Percentiles rank a stretch among this genome's conserved stretches.
These are phyloP conservation scores for Ceriops zippeliana DNA, from an alignment of 345 rosid genomes.

Conservation along the genomic window DNA sequence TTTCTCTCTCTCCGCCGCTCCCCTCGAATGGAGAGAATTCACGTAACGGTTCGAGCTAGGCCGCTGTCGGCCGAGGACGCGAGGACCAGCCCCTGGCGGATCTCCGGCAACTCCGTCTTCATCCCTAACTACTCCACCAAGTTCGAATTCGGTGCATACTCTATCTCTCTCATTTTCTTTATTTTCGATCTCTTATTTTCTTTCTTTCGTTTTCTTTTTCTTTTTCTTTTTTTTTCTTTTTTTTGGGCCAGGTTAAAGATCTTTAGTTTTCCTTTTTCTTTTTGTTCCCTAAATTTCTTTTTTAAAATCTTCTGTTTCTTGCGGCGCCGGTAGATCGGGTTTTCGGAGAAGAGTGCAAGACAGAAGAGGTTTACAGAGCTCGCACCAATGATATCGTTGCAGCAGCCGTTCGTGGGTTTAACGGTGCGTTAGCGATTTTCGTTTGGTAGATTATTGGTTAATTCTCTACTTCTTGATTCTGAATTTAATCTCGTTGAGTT, in stretches of 20 bases:
- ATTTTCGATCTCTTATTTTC: background rate
- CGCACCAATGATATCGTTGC: constrained; percentile 72
- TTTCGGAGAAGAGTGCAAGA: constrained; percentile 64
- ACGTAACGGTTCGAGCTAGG: constrained; percentile 75
- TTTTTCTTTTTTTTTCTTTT: no score
- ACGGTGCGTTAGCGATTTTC: constrained; percentile 43
- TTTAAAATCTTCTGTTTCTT: background rate
- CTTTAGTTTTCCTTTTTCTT: background rate
- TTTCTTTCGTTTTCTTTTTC: background rate
- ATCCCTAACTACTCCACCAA: constrained; percentile 48
- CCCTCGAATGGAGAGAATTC: constrained; percentile 69
- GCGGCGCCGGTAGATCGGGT: constrained; percentile 42
- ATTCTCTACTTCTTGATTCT: background rate
- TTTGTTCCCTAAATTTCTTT: background rate
- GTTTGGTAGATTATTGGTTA: background rate
- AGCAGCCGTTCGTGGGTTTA: constrained; percentile 88
- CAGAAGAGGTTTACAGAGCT: constrained; percentile 59
- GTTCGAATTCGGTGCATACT: constrained; percentile 65
- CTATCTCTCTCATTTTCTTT: background rate
- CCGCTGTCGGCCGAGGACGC: constrained; percentile 79
- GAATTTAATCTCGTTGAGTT: background rate
- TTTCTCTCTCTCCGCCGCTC: background rate
- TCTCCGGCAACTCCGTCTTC: constrained; percentile 63
- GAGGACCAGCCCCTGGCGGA: constrained; percentile 74
- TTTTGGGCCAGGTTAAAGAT: background rate